Evolutionary conservation across 352 stramenopile species (phyloP).

Genomic region (Globisporangium cylindrosporum): DNA sequence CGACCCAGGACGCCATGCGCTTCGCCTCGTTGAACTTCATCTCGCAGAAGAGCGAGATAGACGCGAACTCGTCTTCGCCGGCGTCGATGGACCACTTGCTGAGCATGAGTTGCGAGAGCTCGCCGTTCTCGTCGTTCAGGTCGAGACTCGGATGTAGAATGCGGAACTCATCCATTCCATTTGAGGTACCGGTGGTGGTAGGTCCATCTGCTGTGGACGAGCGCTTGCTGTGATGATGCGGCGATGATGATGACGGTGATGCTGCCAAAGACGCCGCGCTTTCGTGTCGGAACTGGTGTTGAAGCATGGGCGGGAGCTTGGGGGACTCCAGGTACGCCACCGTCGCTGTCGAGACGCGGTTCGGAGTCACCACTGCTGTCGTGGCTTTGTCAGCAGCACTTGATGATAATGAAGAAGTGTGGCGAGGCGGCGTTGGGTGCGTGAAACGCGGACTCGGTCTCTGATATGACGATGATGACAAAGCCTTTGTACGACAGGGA

Average conservation of each 20-base stretch:
- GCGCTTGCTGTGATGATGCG: background rate
- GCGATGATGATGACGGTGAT: background rate
- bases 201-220: constrained; percentile 6
- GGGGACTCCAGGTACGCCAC: constrained; percentile 33
- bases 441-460: constrained; percentile 7
- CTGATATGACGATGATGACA: background rate
- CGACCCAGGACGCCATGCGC: constrained; percentile 70
- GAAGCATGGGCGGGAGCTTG: constrained; percentile 37
- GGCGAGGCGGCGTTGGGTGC: constrained; percentile 6
- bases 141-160: constrained; percentile 61
- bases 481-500: background rate
- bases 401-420: background rate
- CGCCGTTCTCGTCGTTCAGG: constrained; percentile 46
- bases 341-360: constrained; percentile 30
- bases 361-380: constrained; percentile 16
- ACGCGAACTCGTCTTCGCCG: constrained; percentile 53
- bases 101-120: constrained; percentile 58
- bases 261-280: background rate
- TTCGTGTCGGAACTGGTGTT: constrained; percentile 18
- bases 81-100: constrained; percentile 64
- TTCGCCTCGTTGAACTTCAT: constrained; percentile 79
- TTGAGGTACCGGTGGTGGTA: constrained; percentile 8
- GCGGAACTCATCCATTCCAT: constrained; percentile 37
- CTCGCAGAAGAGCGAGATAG: constrained; percentile 71
- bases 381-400: background rate